Base-by-base conservation (phyloP, 768 basidiomycete genomes). In the Xerocomus potaroensis region DNA sequence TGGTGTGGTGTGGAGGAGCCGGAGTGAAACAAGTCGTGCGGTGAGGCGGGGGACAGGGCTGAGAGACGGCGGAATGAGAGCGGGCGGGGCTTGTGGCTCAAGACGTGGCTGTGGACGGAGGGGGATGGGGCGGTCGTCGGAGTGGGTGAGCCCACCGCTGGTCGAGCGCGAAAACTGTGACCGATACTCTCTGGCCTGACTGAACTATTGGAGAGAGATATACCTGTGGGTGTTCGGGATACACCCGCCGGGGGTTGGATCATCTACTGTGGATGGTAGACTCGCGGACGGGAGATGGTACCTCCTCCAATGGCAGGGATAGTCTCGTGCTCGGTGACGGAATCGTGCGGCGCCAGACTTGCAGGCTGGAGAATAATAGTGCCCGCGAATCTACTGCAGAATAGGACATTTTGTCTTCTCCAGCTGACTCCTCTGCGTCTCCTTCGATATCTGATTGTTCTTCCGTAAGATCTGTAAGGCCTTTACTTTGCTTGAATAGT, bases 221-320 rank as follows among this genome's bases (percentile, higher is more conserved):
- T 47, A 23, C 50, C 53, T 5, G 46, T 40, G 22, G 35, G 19
- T 3, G 47, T 9, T 18, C 44, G 54, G 33, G 56, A 53, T 18
- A 58, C 55, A 24, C 57, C 56, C 3, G 53, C 24, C 4, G 78
- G 67, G 19, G 77, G 62, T 48, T 81, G 76, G 23, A 87, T 83
- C 60, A 79, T 79, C 1, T 87, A 88, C 58, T 94, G 91, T 0
- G 90, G 82, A 62, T 94, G 94, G 53, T 81, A 82, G 26, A 94
- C 77, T 5, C 92, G 74, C 1, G 94, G 94, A 12, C 91, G 81
- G 9, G 85, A 85, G 55, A 96, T 79, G 1, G 79, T 83, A 0
- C 93, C 93, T 12, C 92, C 92, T 14, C 94, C 93, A 4, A 96
- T 86, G 3, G 94, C 93, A 11, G 93, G 91, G 29, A 93, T 81